A percentile compares a stretch with the other conserved stretches of the same genome.
Conservation (phyloP, 2,329 filamentous ascomycete species). For the Furcasterigmium furcatum region DNA sequence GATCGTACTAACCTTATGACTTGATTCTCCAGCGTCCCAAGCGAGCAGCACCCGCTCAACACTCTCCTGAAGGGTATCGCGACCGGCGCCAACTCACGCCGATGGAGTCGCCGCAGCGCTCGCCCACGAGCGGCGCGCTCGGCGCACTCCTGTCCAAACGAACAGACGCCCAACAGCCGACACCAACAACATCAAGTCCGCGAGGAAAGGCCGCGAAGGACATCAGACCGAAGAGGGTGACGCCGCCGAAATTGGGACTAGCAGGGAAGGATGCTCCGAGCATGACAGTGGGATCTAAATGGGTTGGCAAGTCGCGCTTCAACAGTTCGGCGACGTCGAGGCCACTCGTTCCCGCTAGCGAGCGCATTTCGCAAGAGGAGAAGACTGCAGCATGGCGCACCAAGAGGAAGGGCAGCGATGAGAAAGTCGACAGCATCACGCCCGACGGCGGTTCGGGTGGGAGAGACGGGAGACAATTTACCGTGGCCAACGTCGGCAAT, state of each 20-base stretch:
- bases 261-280: slow-evolving; percentile 14
- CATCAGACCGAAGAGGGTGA: slow-evolving; percentile 8
- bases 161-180: slow-evolving; percentile 6
- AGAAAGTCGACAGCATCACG: slow-evolving; percentile 53
- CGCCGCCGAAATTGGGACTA: slow-evolving; percentile 14
- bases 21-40: slow-evolving; percentile 10
- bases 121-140: slow-evolving; percentile 1
- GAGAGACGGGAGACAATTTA: slow-evolving; percentile 69
- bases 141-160: slow-evolving; percentile 7
- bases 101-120: slow-evolving; percentile 17
- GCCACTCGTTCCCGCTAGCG: slow-evolving; percentile 41
- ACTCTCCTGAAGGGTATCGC: slow-evolving; percentile 5
- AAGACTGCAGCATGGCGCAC: slow-evolving; percentile 27
- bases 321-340: slow-evolving; percentile 20
- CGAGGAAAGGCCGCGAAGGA: slow-evolving; percentile 7
- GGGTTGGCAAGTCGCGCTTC: slow-evolving; percentile 21
- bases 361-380: slow-evolving; percentile 40
- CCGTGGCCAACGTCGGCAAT: slow-evolving; percentile 78
- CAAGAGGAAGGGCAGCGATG: slow-evolving; percentile 52
- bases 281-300: slow-evolving; percentile 10
- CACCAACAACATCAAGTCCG: slow-evolving; percentile 5
- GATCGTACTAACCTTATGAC: slow-evolving; percentile 12
- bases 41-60: slow-evolving; percentile 13
- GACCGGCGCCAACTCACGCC: slow-evolving; percentile 2
- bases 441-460: slow-evolving; percentile 59